Conservation (phyloP, 2,329 filamentous ascomycete species). For the Cadophora gregata region DNA sequence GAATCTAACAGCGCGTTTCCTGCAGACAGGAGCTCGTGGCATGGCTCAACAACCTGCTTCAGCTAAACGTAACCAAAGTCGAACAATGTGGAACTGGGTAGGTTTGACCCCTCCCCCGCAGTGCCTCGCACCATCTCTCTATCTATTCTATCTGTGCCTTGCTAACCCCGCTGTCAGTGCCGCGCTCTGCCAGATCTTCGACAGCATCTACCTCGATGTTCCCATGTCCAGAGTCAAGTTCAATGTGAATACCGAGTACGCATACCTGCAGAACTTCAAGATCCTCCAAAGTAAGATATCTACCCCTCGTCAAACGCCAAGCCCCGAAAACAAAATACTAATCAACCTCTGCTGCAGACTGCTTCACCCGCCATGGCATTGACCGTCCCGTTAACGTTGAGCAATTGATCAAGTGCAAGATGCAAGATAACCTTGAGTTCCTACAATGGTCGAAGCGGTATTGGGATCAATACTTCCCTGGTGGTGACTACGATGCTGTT, state of each 20-base stretch:
- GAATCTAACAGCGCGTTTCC: slow-evolving; percentile 33
- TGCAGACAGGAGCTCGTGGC: slow-evolving; percentile 90
- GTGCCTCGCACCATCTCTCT: slow-evolving; percentile 36
- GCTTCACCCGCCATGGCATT: slow-evolving; percentile 84
- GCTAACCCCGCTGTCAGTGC: slow-evolving; percentile 62
- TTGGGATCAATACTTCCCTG: slow-evolving; percentile 98
- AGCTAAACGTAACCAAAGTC: slow-evolving; percentile 98
- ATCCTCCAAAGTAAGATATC: slow-evolving; percentile 78
- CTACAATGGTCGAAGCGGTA: slow-evolving; percentile 95
- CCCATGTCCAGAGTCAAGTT: slow-evolving; percentile 98
- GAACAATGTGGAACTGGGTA: slow-evolving; percentile 99
- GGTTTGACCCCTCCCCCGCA: slow-evolving; percentile 47
- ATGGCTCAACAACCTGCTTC: slow-evolving; percentile 97
- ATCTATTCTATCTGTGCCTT: slow-evolving; percentile 34
- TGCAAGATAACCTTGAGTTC: slow-evolving; percentile 99
- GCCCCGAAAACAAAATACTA: slow-evolving; percentile 19
- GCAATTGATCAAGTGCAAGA: slow-evolving; percentile 94
- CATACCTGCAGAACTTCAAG: slow-evolving; percentile 99
- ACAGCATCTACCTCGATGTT: slow-evolving; percentile 95
- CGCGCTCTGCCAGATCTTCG: slow-evolving; percentile 95
- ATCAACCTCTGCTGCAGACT: slow-evolving; percentile 58
- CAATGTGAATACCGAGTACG: slow-evolving; percentile 96
- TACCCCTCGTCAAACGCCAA: slow-evolving; percentile 21
- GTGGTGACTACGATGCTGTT: slow-evolving; percentile 94
- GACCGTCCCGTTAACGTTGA: slow-evolving; percentile 91